Evolutionary conservation across 768 basidiomycete genomes (phyloP).

Genomic region (Boletus subparvulus): DNA sequence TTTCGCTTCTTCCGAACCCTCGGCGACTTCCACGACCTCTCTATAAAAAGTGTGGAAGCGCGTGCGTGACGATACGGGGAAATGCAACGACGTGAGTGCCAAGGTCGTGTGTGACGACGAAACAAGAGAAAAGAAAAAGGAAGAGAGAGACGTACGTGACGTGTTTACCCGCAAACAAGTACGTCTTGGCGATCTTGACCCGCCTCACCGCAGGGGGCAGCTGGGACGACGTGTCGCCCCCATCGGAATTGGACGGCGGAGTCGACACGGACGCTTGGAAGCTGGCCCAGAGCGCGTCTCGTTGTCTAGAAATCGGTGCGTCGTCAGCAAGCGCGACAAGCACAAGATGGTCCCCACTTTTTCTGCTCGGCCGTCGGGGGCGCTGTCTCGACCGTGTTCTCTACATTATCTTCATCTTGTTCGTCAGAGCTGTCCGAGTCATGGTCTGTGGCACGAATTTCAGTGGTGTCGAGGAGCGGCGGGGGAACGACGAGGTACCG

Average conservation of each 20-base stretch:
- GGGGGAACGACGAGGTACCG: constrained; percentile 20
- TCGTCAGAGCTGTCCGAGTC: constrained; percentile 44
- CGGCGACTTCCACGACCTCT: constrained; percentile 71
- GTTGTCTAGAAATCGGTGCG: constrained; percentile 40
- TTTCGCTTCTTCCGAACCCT: constrained; percentile 71
- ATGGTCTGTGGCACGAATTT: constrained; percentile 7
- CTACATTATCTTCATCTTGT: constrained; percentile 32
- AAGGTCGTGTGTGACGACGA: background rate
- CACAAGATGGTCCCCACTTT: constrained; percentile 31
- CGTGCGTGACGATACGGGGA: background rate
- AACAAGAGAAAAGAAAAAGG: background rate
- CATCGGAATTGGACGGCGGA: constrained; percentile 15
- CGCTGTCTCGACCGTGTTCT: constrained; percentile 19
- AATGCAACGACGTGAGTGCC: background rate
- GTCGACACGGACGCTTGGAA: constrained; percentile 64
- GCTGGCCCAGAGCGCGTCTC: constrained; percentile 62
- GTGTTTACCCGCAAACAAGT: constrained; percentile 75
- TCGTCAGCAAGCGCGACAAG: background rate
- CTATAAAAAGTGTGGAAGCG: constrained; percentile 39
- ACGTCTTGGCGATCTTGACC: constrained; percentile 69
- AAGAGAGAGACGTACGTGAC: constrained; percentile 45
- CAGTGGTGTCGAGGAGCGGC: background rate
- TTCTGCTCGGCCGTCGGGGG: constrained; percentile 39
- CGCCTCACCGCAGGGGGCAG: constrained; percentile 33
- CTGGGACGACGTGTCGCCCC: background rate